These are phyloP conservation scores for Triticum urartu DNA, from an alignment of 176 grass and related monocot genomes.

Conservation along the genomic window DNA sequence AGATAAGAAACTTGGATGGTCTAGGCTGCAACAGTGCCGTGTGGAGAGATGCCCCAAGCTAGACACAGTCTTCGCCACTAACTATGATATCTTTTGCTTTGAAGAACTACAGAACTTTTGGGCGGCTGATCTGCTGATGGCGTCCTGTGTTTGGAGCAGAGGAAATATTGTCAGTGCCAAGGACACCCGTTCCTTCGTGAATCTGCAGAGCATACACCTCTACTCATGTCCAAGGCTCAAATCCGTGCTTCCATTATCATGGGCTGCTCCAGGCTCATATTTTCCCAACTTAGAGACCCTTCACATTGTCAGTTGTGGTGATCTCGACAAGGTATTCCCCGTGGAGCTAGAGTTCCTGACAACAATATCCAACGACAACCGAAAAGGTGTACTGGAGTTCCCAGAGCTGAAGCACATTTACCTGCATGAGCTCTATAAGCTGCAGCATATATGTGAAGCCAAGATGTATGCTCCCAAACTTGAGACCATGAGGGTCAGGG, in stretches of 20 bases:
- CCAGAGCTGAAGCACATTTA: conserved; percentile 12
- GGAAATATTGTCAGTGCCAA: no score
- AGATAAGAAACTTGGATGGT: no score
- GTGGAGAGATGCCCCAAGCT: no score
- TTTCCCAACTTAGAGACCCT: background rate
- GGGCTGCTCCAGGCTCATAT: background rate
- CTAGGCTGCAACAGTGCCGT: no score
- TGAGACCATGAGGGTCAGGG: rapidly evolving
- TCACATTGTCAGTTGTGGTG: background rate
- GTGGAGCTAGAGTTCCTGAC: background rate
- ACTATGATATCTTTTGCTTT: no score
- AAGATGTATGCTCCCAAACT: conserved; percentile 1
- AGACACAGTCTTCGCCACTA: no score
- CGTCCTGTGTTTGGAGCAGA: no score
- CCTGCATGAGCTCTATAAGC: background rate
- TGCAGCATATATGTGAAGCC: background rate
- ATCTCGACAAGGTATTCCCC: background rate
- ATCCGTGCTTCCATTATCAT: background rate
- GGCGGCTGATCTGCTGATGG: no score
- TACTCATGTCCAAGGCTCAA: background rate
- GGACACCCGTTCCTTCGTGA: background rate
- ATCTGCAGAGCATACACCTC: background rate
- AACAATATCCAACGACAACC: rapidly evolving
- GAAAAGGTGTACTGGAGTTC: background rate
- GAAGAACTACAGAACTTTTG: no score